Conservation (phyloP, 805 yeast genomes). For the Candida fluviatilis region DNA sequence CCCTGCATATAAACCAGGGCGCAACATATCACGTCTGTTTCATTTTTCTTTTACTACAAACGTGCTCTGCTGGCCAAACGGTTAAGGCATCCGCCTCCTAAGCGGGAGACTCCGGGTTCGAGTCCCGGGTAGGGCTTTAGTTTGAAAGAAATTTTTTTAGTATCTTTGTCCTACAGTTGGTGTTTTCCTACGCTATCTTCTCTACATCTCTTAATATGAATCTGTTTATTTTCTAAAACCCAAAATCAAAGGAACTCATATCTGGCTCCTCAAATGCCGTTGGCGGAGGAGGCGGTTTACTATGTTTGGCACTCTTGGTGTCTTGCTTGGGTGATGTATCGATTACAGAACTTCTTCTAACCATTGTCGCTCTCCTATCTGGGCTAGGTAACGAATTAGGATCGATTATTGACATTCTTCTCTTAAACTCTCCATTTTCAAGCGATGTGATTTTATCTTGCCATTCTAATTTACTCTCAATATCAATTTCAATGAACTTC, state of each 20-base stretch:
- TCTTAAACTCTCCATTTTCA: conserved; percentile 2
- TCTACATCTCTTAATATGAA: no score
- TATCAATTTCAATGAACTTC: conserved; percentile 43
- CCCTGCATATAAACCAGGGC: no score
- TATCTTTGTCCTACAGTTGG: background rate
- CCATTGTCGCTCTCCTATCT: background rate
- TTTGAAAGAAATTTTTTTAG: background rate
- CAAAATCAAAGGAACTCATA: conserved; percentile 66
- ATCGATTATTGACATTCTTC: conserved; percentile 4
- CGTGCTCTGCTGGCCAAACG: conserved; percentile 50
- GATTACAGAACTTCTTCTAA: conserved; percentile 6
- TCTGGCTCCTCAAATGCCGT: conserved; percentile 66
- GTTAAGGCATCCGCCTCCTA: conserved; percentile 50
- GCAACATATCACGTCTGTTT: no score
- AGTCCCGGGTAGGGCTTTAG: conserved; percentile 36
- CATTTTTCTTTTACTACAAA: background rate
- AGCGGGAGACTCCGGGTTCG: conserved; percentile 41
- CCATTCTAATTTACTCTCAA: conserved; percentile 7
- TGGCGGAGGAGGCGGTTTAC: conserved; percentile 40
- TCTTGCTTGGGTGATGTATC: conserved; percentile 3
- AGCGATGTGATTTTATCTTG: background rate
- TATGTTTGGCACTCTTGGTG: background rate
- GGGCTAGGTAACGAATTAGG: background rate
- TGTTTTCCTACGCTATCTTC: no score
- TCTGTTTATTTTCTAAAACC: conserved; percentile 16